Evolutionary conservation across 257 asterid species (phyloP).

Genomic region (Solanum bulbocastanum): DNA sequence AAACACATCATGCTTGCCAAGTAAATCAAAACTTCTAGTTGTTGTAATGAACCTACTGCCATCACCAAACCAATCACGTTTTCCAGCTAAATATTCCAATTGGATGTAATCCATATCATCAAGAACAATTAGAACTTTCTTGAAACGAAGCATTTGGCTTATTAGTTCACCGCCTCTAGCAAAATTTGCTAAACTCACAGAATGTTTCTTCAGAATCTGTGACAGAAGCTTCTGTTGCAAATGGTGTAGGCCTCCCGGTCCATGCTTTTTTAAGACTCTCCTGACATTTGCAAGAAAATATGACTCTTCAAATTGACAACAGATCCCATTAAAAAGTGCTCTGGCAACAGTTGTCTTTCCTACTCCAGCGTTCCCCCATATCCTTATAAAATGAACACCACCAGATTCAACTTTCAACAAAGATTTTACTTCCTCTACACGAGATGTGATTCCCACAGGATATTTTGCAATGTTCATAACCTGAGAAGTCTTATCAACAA

Average conservation of each 20-base stretch:
- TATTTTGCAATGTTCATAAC: background rate
- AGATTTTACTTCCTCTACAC: background rate
- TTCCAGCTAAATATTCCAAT: background rate
- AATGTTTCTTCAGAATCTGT: background rate
- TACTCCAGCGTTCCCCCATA: background rate
- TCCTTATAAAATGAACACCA: background rate
- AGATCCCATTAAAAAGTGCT: background rate
- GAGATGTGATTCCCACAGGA: background rate
- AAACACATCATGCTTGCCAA: background rate
- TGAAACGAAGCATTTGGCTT: background rate
- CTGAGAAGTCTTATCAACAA: background rate
- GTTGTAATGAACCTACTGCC: background rate
- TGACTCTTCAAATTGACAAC: no score
- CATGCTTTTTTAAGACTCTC: background rate
- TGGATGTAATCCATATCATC: background rate
- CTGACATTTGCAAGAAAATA: background rate
- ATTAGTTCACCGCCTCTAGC: background rate
- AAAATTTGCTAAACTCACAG: no score
- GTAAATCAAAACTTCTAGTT: background rate
- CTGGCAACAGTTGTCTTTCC: constrained; percentile 4
- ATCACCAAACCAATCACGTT: background rate
- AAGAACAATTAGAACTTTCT: background rate
- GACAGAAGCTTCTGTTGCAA: background rate
- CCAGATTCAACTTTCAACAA: background rate
- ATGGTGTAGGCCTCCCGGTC: background rate